Evolutionary conservation across 2,329 filamentous ascomycete genomes (phyloP).

Genomic region (Clonostachys sp.): DNA sequence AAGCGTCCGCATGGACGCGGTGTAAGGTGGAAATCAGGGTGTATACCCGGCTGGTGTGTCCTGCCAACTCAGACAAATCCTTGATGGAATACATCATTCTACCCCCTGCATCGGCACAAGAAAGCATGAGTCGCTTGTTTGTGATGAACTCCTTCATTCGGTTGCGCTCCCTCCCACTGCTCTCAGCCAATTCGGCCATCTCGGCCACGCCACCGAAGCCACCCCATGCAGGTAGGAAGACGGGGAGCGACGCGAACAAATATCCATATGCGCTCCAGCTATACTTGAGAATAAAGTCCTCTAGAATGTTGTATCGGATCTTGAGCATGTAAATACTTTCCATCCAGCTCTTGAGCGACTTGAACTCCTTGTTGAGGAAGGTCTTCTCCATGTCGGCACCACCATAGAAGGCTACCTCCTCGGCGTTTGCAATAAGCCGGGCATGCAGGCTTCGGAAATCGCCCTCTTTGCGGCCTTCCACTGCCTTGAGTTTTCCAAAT

Average conservation of each 20-base stretch:
- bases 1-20: conserved; percentile 86
- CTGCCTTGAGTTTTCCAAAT: conserved; percentile 94
- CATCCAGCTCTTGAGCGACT: conserved; percentile 93
- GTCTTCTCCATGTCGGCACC: conserved; percentile 93
- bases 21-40: conserved; percentile 93
- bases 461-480: conserved; percentile 91
- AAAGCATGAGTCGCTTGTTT: conserved; percentile 97
- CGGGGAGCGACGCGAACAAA: conserved; percentile 83
- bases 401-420: conserved; percentile 96
- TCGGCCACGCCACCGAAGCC: conserved; percentile 73
- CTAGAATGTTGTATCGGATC: conserved; percentile 97
- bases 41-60: conserved; percentile 94
- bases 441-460: conserved; percentile 92
- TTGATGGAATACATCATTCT: conserved; percentile 99
- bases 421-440: conserved; percentile 89
- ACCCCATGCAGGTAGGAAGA: conserved; percentile 93
- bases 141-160: conserved; percentile 99
- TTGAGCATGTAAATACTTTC: conserved; percentile 97
- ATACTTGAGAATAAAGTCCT: conserved; percentile 97
- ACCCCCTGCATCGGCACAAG: conserved; percentile 89
- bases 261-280: conserved; percentile 99
- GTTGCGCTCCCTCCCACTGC: conserved; percentile 64
- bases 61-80: conserved; percentile 90
- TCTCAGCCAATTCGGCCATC: conserved; percentile 44
- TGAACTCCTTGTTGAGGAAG: conserved; percentile 88